Percentiles rank a stretch among this genome's conserved stretches.
Evolutionary conservation across 306 rosid genomes (phyloP).

Genomic region (Corylus avellana): DNA sequence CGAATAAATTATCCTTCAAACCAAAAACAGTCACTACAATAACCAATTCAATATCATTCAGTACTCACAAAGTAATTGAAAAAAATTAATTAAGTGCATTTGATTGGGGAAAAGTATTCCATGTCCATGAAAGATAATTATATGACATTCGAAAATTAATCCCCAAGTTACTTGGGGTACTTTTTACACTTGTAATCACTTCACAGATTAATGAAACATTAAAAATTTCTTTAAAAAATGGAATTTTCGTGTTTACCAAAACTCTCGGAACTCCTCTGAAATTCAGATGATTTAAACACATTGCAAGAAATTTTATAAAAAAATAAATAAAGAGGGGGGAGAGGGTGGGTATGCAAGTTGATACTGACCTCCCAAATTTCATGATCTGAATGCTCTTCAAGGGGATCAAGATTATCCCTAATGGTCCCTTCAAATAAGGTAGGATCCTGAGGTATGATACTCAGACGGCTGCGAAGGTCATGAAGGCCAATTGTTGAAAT

Average conservation of each 20-base stretch:
- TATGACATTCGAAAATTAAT: not conserved
- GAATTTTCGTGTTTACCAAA: not conserved
- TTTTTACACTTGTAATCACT: not conserved
- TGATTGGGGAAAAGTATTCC: not conserved
- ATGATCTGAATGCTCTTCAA: conserved; percentile 81
- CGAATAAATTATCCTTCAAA: not conserved
- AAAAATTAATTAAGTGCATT: not conserved
- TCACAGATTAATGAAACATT: not conserved
- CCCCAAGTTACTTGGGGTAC: not conserved
- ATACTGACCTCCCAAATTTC: conserved; percentile 83
- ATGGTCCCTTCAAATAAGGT: conserved; percentile 94
- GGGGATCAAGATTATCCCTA: conserved; percentile 84
- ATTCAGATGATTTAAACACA: not conserved
- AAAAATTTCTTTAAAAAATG: not conserved
- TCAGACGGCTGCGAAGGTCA: conserved; percentile 83
- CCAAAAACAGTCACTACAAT: not conserved
- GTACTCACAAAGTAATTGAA: not conserved
- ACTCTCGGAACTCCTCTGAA: not conserved
- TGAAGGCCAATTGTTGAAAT: conserved; percentile 82
- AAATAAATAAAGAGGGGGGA: not conserved
- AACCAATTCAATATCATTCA: not conserved
- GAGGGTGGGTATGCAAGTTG: conserved; percentile 14
- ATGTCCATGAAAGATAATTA: not conserved
- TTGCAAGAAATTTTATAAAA: not conserved
- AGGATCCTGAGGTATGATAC: conserved; percentile 98